These are phyloP conservation scores for Hebeloma cylindrosporum DNA, from an alignment of 768 basidiomycete species.

Conservation along the genomic window DNA sequence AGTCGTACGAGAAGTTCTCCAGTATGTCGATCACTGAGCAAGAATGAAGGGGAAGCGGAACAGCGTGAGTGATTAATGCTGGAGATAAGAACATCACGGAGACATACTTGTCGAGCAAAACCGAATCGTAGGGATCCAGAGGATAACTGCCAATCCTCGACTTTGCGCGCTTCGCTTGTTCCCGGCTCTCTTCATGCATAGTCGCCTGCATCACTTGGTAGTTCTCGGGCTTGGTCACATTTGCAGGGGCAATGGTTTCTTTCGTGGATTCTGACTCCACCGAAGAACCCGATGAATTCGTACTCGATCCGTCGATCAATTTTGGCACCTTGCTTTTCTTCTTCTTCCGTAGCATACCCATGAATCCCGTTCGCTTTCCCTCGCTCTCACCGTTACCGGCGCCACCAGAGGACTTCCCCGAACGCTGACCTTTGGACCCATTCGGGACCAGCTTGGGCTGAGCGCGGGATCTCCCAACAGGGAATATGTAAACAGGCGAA, in stretches of 20 bases:
- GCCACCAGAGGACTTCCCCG: slow-evolving; percentile 1
- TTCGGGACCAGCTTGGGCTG: slow-evolving; percentile 12
- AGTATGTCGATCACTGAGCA: slow-evolving; percentile 56
- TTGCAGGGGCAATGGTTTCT: not conserved
- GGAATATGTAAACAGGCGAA: slow-evolving; percentile 19
- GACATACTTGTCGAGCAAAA: slow-evolving; percentile 57
- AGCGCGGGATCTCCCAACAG: slow-evolving; percentile 22
- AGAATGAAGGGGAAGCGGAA: slow-evolving; percentile 6
- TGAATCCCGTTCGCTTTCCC: slow-evolving; percentile 19
- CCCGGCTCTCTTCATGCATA: slow-evolving; percentile 10
- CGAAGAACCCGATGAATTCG: slow-evolving; percentile 8
- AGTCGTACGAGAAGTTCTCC: slow-evolving; percentile 54
- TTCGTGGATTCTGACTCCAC: not conserved
- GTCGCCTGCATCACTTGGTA: slow-evolving; percentile 5
- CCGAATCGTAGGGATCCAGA: slow-evolving; percentile 47
- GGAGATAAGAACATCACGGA: slow-evolving; percentile 3
- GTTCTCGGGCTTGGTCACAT: slow-evolving; percentile 3
- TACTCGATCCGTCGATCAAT: slow-evolving; percentile 1
- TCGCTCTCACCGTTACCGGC: slow-evolving; percentile 2
- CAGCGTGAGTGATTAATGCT: not conserved
- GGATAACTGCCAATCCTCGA: slow-evolving; percentile 28
- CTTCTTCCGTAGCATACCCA: slow-evolving; percentile 24
- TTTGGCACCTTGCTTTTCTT: slow-evolving; percentile 16
- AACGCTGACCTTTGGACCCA: slow-evolving; percentile 9
- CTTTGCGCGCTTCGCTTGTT: slow-evolving; percentile 17